Percentiles rank a stretch among this genome's conserved stretches.
Evolutionary conservation across 371 early-diverging fungal species (phyloP).

Genomic region (Phascolomyces articulosus): DNA sequence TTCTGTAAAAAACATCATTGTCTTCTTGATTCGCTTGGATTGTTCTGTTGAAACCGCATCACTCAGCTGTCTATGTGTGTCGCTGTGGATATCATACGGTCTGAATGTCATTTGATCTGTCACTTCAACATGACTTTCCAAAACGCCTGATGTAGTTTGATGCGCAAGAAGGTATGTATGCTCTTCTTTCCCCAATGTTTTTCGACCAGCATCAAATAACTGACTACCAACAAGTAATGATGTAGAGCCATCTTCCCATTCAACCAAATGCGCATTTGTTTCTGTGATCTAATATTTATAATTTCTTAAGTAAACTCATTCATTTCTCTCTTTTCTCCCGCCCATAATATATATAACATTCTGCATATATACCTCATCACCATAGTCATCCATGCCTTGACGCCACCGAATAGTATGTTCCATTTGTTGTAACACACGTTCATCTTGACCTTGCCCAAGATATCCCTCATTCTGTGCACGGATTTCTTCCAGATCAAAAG

Average conservation of each 20-base stretch:
- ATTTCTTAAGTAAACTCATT: constrained; percentile 10
- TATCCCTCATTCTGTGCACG: constrained; percentile 28
- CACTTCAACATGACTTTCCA: constrained; percentile 72
- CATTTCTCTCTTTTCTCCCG: too few species aligned
- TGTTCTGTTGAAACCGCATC: constrained; percentile 62
- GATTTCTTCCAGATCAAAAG: constrained; percentile 62
- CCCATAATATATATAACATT: background rate
- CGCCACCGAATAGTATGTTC: constrained; percentile 87
- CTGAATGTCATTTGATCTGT: constrained; percentile 72
- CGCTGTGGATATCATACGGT: constrained; percentile 61
- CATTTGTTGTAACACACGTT: constrained; percentile 57
- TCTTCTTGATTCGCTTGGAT: constrained; percentile 60
- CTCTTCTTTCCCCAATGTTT: constrained; percentile 51
- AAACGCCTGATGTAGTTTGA: constrained; percentile 62
- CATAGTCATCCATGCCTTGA: constrained; percentile 36
- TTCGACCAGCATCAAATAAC: constrained; percentile 69
- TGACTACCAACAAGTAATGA: constrained; percentile 81
- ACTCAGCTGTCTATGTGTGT: constrained; percentile 70
- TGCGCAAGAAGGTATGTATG: constrained; percentile 73
- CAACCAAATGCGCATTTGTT: constrained; percentile 80
- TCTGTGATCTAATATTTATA: constrained; percentile 46
- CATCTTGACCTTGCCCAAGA: constrained; percentile 43
- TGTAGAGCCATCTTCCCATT: constrained; percentile 82
- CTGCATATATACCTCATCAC: constrained; percentile 30
- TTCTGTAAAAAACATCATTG: constrained; percentile 69